A percentile compares a stretch with the other conserved stretches of the same genome.
phyloP scores from a whole-genome alignment of 2,329 filamentous ascomycete species.

The Phyllosticta citriasiana region DNA sequence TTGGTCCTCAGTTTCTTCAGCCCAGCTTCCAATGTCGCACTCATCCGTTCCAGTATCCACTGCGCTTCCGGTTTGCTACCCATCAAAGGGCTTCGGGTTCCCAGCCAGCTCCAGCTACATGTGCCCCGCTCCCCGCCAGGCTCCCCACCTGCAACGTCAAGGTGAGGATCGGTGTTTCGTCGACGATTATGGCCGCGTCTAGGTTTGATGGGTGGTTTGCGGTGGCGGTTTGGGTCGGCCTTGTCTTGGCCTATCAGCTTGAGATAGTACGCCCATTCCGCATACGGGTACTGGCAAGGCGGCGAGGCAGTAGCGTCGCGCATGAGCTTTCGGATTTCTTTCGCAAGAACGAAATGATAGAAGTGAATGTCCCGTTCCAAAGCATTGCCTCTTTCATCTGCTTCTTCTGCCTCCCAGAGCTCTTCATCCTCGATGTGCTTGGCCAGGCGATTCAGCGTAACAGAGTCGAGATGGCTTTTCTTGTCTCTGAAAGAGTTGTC shows the following conservation, averaged over 20 bases:
- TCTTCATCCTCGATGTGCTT: conserved; percentile 21
- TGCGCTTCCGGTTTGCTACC: conserved; percentile 57
- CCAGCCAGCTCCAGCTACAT: conserved; percentile 71
- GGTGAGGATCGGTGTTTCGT: neutral
- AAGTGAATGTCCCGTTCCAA: conserved; percentile 41
- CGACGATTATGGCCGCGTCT: conserved; percentile 7
- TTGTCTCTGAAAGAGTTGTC: conserved; percentile 11
- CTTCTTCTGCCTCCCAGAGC: conserved; percentile 31
- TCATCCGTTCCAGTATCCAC: conserved; percentile 61
- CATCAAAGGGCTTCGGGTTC: conserved; percentile 58
- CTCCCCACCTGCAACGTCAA: conserved; percentile 20
- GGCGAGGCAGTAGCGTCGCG: conserved; percentile 31
- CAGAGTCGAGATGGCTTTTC: neutral
- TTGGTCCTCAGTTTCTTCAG: conserved; percentile 23
- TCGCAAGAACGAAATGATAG: conserved; percentile 39
- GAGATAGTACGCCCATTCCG: conserved; percentile 31
- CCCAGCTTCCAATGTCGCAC: conserved; percentile 41
- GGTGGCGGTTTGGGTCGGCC: conserved; percentile 27
- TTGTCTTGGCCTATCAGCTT: conserved; percentile 31
- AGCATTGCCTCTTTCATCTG: conserved; percentile 32
- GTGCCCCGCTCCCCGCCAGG: conserved; percentile 17
- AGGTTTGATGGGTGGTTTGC: conserved; percentile 18
- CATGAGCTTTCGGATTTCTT: conserved; percentile 35
- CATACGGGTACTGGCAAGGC: conserved; percentile 28
- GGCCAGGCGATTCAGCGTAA: neutral